A percentile compares a stretch with the other conserved stretches of the same genome.
phyloP scores from a whole-genome alignment of 805 yeast species.

The Saturnispora bothae region DNA sequence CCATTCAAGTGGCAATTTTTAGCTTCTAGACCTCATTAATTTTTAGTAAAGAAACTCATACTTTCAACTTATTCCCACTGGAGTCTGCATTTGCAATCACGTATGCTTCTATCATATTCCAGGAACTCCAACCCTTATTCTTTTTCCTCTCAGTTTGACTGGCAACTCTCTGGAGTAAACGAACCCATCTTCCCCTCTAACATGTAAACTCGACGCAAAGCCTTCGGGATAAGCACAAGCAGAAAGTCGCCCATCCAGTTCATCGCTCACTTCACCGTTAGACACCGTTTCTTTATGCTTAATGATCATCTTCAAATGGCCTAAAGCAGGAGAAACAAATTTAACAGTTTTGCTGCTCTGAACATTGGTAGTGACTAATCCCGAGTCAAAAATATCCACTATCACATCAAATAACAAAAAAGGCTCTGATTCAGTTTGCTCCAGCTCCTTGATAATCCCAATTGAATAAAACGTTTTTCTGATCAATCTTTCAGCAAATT shows the following conservation, averaged over 20 bases:
- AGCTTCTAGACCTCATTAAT: no score
- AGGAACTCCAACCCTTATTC: background rate
- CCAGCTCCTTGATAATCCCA: conserved; percentile 4
- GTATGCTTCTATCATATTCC: background rate
- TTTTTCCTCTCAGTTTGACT: conserved; percentile 26
- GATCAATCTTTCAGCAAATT: background rate
- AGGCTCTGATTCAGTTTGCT: background rate
- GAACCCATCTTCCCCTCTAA: conserved; percentile 37
- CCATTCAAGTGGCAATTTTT: no score
- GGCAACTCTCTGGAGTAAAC: conserved; percentile 43
- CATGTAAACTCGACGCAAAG: conserved; percentile 38
- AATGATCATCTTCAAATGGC: conserved; percentile 25
- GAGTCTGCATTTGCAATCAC: background rate
- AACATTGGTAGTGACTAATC: background rate
- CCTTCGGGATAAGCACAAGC: conserved; percentile 36
- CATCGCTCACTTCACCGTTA: background rate
- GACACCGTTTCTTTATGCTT: conserved; percentile 18
- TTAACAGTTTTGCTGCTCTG: conserved; percentile 11
- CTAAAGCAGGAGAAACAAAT: conserved; percentile 13
- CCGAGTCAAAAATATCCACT: background rate
- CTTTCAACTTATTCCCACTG: no score
- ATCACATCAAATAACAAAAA: background rate
- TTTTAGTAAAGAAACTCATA: no score
- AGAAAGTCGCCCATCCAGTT: conserved; percentile 12
- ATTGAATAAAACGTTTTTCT: conserved; percentile 8